These are phyloP conservation scores for Triangularia verruculosa DNA, from an alignment of 2,329 filamentous ascomycete genomes.

Conservation along the genomic window DNA sequence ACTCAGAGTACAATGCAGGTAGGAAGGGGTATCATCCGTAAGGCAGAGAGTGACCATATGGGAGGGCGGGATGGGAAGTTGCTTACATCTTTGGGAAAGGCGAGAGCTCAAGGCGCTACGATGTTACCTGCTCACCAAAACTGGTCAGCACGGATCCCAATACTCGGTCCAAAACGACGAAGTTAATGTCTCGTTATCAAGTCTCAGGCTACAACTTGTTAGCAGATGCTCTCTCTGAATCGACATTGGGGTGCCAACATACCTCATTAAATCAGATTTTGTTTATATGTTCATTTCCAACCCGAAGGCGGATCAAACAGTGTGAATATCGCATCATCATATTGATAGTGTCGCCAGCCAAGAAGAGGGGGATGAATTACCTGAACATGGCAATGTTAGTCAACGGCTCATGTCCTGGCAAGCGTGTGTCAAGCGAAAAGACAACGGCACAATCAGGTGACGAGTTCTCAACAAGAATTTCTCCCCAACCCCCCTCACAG, in stretches of 20 bases:
- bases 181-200: constrained; percentile 13
- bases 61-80: background rate
- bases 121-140: constrained; percentile 21
- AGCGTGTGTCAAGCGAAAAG: constrained; percentile 30
- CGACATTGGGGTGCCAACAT: constrained; percentile 20
- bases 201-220: constrained; percentile 27
- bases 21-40: constrained; percentile 49
- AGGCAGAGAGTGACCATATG: constrained; percentile 34
- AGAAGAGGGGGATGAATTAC: constrained; percentile 28
- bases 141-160: constrained; percentile 20
- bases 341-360: constrained; percentile 25
- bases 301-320: constrained; percentile 53
- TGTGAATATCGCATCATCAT: constrained; percentile 60
- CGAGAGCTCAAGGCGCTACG: background rate
- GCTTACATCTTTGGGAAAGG: constrained; percentile 13
- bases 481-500: constrained; percentile 49
- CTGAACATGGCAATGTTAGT: constrained; percentile 29
- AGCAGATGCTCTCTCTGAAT: constrained; percentile 5
- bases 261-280: constrained; percentile 55
- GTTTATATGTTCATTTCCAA: constrained; percentile 51
- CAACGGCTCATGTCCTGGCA: constrained; percentile 17
- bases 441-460: constrained; percentile 52
- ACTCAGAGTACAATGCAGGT: constrained; percentile 50
- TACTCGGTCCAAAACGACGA: background rate
- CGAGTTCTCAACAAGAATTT: constrained; percentile 64